Percentiles rank a stretch among this genome's conserved stretches.
phyloP scores from a whole-genome alignment of 257 asterid genomes.

The Rauvolfia tetraphylla region DNA sequence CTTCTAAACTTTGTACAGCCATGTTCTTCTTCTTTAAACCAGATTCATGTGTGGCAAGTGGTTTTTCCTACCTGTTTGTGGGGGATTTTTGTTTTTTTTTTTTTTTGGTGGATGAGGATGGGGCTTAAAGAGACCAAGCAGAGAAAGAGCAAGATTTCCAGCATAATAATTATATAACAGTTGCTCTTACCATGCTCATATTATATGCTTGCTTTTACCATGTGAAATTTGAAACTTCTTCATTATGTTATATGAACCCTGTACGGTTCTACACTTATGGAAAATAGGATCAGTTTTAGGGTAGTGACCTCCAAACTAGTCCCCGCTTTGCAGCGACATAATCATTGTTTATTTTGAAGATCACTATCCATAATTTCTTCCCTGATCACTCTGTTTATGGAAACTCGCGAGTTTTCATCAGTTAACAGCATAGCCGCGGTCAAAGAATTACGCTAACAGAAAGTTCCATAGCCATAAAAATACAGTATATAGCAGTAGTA shows the following conservation, averaged over 20 bases:
- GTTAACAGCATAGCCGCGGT: neutral
- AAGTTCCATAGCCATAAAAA: neutral
- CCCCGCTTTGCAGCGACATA: neutral
- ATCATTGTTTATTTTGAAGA: neutral
- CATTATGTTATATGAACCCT: neutral
- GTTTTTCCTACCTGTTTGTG: too few relatives aligned
- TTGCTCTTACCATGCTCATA: neutral
- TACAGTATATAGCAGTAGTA: too few relatives aligned
- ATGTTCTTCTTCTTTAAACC: neutral
- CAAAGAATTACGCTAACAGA: neutral
- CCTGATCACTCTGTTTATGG: neutral
- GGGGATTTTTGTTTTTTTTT: too few relatives aligned
- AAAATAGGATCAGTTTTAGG: neutral
- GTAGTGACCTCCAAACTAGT: neutral
- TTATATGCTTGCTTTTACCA: neutral
- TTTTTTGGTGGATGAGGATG: too few relatives aligned
- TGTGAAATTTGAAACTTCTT: neutral
- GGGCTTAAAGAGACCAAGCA: too few relatives aligned
- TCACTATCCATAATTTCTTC: neutral
- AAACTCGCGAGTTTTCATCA: too few relatives aligned
- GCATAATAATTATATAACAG: conserved; percentile 4
- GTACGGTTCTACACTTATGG: neutral
- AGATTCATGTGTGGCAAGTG: too few relatives aligned
- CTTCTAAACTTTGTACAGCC: neutral
- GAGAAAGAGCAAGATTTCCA: neutral